phyloP scores from a whole-genome alignment of 441 rosid genomes.

The Euphorbia schlechtendalii region DNA sequence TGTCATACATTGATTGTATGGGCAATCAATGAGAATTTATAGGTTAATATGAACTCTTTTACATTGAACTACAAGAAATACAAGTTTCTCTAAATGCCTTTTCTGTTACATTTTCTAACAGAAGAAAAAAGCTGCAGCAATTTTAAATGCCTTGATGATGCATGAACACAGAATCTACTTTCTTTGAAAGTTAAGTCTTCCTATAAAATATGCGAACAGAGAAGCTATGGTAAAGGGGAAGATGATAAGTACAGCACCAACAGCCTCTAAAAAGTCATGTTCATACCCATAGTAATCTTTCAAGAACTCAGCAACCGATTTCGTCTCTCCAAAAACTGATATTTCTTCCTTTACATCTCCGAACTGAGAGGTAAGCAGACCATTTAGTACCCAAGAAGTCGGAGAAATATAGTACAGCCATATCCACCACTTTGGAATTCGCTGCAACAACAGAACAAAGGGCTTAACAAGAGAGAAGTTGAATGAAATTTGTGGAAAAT shows the following conservation, averaged over 20 bases:
- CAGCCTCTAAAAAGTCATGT: conserved; percentile 25
- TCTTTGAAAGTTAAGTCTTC: conserved; percentile 52
- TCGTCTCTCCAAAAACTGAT: conserved; percentile 39
- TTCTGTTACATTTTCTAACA: too few relatives aligned
- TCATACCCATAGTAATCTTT: conserved; percentile 45
- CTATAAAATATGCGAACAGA: conserved; percentile 48
- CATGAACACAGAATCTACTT: conserved; percentile 20
- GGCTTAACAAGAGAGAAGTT: too few relatives aligned
- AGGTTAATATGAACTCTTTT: too few relatives aligned
- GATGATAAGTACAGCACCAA: conserved; percentile 33
- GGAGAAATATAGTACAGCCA: conserved; percentile 56
- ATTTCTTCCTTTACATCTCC: conserved; percentile 42
- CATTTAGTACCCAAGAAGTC: conserved; percentile 61
- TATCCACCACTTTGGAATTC: conserved; percentile 64
- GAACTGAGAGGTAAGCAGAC: conserved; percentile 50
- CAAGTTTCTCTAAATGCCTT: too few relatives aligned
- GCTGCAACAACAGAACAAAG: conserved; percentile 29
- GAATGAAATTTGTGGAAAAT: too few relatives aligned
- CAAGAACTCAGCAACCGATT: conserved; percentile 39
- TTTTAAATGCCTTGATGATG: too few relatives aligned
- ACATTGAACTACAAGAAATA: too few relatives aligned
- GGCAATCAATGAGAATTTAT: too few relatives aligned
- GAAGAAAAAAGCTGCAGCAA: too few relatives aligned
- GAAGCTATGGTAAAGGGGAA: conserved; percentile 43
- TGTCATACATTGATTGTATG: too few relatives aligned